These are phyloP conservation scores for Heteromeles arbutifolia DNA, from an alignment of 306 rosid genomes.

Conservation along the genomic window DNA sequence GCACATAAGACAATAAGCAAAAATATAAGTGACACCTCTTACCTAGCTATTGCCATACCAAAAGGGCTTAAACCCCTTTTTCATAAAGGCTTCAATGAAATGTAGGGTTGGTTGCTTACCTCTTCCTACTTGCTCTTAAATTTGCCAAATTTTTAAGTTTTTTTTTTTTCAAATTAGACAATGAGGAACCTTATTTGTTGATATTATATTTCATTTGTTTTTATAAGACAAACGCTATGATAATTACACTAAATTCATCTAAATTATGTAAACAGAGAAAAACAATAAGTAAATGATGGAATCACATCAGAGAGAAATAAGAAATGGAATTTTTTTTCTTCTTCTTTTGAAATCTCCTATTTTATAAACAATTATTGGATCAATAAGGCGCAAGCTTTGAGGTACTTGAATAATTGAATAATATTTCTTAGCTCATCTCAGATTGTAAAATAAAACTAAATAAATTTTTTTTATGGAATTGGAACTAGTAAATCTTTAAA, in stretches of 20 bases:
- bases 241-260: no score
- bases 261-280: no score
- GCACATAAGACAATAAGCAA: no score
- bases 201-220: not conserved
- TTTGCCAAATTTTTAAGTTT: not conserved
- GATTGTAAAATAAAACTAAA: not conserved
- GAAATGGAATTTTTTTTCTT: not conserved
- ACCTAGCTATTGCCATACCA: not conserved
- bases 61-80: not conserved
- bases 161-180: not conserved
- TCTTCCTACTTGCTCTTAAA: not conserved
- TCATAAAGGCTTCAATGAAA: not conserved
- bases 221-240: no score
- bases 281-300: not conserved
- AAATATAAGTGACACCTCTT: not conserved
- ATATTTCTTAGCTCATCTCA: not conserved
- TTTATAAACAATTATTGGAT: not conserved
- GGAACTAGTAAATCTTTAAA: not conserved
- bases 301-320: not conserved
- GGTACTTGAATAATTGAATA: no score
- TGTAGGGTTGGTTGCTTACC: not conserved
- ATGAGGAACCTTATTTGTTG: not conserved
- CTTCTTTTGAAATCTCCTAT: not conserved
- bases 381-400: not conserved
- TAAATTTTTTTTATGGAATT: no score